Base-by-base conservation (phyloP, 179 eudicot species). In the Spinacia oleracea region DNA sequence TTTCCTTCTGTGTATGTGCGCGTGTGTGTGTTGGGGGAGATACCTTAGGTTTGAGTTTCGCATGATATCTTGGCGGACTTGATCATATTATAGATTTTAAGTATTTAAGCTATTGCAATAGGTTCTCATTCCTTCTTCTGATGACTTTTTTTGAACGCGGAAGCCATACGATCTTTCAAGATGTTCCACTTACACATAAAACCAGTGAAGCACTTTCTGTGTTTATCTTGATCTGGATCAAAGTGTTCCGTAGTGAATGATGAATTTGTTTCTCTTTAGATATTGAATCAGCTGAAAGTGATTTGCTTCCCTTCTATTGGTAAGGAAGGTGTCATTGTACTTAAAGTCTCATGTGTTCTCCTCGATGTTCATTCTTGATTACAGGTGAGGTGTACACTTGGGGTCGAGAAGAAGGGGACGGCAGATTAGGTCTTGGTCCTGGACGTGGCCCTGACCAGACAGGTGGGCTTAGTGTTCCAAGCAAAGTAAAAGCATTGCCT, bases 361-460 rank as follows among this genome's bases (percentile, higher is more conserved):
- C 81, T 73, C 25, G 35, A 35, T 56, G 45, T 76, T 50, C n/a
- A 11, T 76, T 63, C 35, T 66, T 9, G 21, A 29, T 68, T 84
- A 21, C 40, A 95, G 98, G 99, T 72, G 90, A 90, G 81, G 79
- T 96, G 50, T 96, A 91, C 83, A 89, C 92, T 27, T 93, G 98
- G 98, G 99, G 99, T 40, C 90, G 98, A 83, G 99, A 96, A 78
- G 99, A 96, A 89, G 99, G 99, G n/a, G 99, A 96, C 27, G 99
- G 99, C 74, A 86, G 99, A 84, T 82, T 96, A 77, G 98, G 99
- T 74, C 96, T 93, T 79, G 98, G 98, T 53, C 98, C 98, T 73
- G 89, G 85, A 69, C 97, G 96, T 81, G 98, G 98, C 78, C 98
- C 98, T 67, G 89, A 92, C 75, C 87, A 88, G 81, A 86, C 97